Percentiles rank a stretch among this genome's conserved stretches.
phyloP scores from a whole-genome alignment of 2,329 filamentous ascomycete genomes.

The Fusarium nanum region DNA sequence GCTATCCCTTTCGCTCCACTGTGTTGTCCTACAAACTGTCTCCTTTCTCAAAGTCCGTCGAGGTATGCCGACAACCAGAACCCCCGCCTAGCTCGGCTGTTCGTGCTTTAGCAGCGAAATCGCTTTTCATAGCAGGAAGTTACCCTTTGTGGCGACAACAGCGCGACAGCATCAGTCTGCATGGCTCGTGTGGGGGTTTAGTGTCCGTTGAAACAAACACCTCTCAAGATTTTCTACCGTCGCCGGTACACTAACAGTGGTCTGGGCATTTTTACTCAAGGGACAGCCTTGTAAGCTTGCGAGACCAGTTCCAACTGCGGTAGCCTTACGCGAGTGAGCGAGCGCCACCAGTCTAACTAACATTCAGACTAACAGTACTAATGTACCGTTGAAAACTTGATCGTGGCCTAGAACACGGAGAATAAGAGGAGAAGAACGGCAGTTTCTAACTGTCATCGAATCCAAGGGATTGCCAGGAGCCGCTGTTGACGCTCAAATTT shows the following conservation, averaged over 20 bases:
- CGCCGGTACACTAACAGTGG: slow-evolving; percentile 24
- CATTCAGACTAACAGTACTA: slow-evolving; percentile 19
- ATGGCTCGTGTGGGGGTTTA: slow-evolving; percentile 28
- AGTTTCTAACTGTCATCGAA: not conserved
- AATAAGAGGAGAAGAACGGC: slow-evolving; percentile 10
- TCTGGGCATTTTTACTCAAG: slow-evolving; percentile 31
- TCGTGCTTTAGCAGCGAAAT: not conserved
- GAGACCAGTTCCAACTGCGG: slow-evolving; percentile 16
- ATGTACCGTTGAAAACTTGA: slow-evolving; percentile 22
- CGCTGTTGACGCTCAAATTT: slow-evolving; percentile 9
- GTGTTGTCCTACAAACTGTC: not conserved
- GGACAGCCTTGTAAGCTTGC: slow-evolving; percentile 39
- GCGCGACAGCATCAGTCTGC: slow-evolving; percentile 21
- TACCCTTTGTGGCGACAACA: slow-evolving; percentile 30
- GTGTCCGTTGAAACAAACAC: slow-evolving; percentile 24
- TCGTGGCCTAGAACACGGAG: slow-evolving; percentile 38
- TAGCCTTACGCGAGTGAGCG: slow-evolving; percentile 38
- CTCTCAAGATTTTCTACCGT: slow-evolving; percentile 24
- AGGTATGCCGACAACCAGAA: slow-evolving; percentile 7
- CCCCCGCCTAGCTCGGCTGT: slow-evolving; percentile 12
- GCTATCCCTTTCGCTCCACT: not conserved
- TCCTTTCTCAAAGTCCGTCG: slow-evolving; percentile 4
- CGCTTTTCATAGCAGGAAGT: slow-evolving; percentile 30
- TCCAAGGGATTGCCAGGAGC: not conserved
- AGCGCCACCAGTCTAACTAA: slow-evolving; percentile 35